Evolutionary conservation across 139 green algal genomes (phyloP).

Genomic region (Limnomonas spitsbergensis): DNA sequence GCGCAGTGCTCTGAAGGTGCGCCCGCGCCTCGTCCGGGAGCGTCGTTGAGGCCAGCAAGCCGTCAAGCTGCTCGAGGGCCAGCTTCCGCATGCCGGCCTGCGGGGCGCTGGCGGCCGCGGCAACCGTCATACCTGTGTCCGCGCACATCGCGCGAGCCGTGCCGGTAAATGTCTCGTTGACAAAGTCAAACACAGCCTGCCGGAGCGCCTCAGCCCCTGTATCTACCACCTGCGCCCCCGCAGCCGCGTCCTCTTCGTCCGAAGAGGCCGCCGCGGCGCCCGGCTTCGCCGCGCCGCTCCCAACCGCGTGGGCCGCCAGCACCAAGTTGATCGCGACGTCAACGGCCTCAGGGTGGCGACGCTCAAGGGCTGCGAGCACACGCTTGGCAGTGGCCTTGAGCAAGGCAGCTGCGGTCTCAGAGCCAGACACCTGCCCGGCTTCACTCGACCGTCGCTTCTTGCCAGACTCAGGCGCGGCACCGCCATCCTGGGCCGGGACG

Average conservation of each 20-base stretch:
- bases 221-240: too few relatives aligned
- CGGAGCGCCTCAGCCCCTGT: background rate
- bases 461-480: background rate
- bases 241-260: background rate
- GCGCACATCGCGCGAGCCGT: slow-evolving; percentile 23
- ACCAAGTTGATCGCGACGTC: slow-evolving; percentile 49
- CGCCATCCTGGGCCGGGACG: background rate
- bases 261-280: background rate
- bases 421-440: background rate
- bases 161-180: slow-evolving; percentile 28
- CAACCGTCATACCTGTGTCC: slow-evolving; percentile 34
- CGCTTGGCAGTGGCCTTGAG: too few relatives aligned
- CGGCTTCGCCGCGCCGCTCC: background rate
- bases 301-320: slow-evolving; percentile 17
- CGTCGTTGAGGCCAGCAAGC: slow-evolving; percentile 2
- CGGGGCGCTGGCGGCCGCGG: slow-evolving; percentile 34
- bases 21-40: background rate
- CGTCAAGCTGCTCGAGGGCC: slow-evolving; percentile 43
- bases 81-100: slow-evolving; percentile 47
- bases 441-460: too few relatives aligned
- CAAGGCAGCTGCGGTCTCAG: background rate
- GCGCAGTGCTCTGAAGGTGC: background rate
- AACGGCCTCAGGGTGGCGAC: slow-evolving; percentile 33
- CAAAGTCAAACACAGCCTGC: slow-evolving; percentile 36
- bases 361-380: slow-evolving; percentile 48